Conservation (phyloP, 129 eudicot species). For the Saussurea involucrata region DNA sequence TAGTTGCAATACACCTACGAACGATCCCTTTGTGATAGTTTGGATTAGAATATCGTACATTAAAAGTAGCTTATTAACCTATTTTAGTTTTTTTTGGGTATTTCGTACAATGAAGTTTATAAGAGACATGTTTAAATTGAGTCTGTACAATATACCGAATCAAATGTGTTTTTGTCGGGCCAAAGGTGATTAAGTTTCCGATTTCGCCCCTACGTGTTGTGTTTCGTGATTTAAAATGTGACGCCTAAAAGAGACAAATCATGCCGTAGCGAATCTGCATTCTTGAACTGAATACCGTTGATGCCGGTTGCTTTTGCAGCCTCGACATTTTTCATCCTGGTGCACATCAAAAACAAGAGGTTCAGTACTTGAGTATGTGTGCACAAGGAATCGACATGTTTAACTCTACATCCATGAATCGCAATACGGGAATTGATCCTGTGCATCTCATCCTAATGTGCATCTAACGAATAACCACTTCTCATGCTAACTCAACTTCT, state of each 20-base stretch:
- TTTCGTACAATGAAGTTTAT: background rate
- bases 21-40: background rate
- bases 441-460: too few species aligned
- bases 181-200: too few species aligned
- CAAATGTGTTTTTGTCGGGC: background rate
- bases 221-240: constrained; percentile 25
- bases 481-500: too few species aligned
- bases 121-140: background rate
- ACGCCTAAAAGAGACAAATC: constrained; percentile 66
- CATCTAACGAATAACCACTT: too few species aligned
- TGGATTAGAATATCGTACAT: background rate
- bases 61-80: too few species aligned
- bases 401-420: background rate
- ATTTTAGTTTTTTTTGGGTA: background rate
- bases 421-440: too few species aligned
- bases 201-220: background rate
- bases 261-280: constrained; percentile 47
- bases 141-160: background rate
- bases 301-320: constrained; percentile 77
- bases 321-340: constrained; percentile 79
- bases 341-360: background rate
- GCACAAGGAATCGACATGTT: background rate
- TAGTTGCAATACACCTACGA: background rate
- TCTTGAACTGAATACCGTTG: constrained; percentile 71
- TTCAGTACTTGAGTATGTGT: background rate